phyloP scores from a whole-genome alignment of 1,284 basidiomycete genomes.

The Cryptococcus maquisensis region DNA sequence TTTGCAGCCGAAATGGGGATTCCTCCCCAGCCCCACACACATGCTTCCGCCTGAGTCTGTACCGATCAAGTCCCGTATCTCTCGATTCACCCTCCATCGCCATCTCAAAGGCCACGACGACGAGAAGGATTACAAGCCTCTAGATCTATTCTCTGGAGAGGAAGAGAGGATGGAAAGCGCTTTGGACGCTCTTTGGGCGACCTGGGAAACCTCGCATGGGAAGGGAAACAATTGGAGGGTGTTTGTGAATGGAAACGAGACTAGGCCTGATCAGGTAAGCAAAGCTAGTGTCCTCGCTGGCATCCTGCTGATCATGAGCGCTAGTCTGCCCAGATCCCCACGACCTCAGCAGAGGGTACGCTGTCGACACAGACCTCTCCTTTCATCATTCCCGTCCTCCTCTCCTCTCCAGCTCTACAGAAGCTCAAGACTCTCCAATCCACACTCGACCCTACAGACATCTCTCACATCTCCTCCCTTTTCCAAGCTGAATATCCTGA shows the following conservation, averaged over 20 bases:
- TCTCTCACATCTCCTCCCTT: constrained; percentile 47
- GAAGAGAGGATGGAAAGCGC: constrained; percentile 59
- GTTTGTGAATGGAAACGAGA: constrained; percentile 62
- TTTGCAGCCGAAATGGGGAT: constrained; percentile 89
- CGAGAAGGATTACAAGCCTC: constrained; percentile 64
- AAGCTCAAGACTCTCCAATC: constrained; percentile 65
- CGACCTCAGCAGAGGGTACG: neutral
- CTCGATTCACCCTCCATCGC: constrained; percentile 86
- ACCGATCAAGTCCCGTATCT: constrained; percentile 63
- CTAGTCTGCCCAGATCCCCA: constrained; percentile 14
- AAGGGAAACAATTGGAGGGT: constrained; percentile 73
- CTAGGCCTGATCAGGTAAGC: constrained; percentile 62
- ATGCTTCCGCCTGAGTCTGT: constrained; percentile 60
- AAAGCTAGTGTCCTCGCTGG: no score
- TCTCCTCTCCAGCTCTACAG: constrained; percentile 57
- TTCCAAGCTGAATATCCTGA: constrained; percentile 24
- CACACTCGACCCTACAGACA: constrained; percentile 73
- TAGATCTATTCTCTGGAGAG: constrained; percentile 77
- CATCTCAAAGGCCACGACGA: constrained; percentile 49
- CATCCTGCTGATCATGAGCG: neutral
- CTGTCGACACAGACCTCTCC: constrained; percentile 12
- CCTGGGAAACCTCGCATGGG: constrained; percentile 63
- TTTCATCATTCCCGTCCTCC: constrained; percentile 55
- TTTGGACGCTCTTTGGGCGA: constrained; percentile 64
- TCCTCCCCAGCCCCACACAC: constrained; percentile 61